These are phyloP conservation scores for Pseudopyrenochaeta lycopersici DNA, from an alignment of 2,329 filamentous ascomycete species.

Conservation along the genomic window DNA sequence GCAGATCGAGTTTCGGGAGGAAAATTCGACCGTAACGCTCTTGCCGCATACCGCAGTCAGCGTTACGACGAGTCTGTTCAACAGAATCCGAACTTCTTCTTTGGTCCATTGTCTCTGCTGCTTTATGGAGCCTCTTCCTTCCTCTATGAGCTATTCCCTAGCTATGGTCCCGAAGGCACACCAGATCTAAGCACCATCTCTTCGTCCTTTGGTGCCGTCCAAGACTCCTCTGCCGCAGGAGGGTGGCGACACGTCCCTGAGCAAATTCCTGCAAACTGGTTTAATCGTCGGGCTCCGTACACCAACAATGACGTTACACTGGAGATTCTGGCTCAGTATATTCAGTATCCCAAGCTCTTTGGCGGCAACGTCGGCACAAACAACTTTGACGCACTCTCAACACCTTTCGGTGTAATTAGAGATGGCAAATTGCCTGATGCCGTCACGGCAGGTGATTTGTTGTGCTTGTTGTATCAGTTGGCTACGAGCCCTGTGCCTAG, in stretches of 20 bases:
- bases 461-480: constrained; percentile 57
- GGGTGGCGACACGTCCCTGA: constrained; percentile 50
- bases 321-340: constrained; percentile 55
- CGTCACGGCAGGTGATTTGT: constrained; percentile 34
- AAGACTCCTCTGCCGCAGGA: constrained; percentile 45
- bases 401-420: constrained; percentile 48
- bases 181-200: constrained; percentile 28
- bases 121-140: constrained; percentile 55
- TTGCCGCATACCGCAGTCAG: constrained; percentile 51
- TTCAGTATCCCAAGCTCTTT: constrained; percentile 54
- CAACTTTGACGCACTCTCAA: constrained; percentile 49
- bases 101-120: constrained; percentile 52
- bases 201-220: constrained; percentile 53
- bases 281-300: constrained; percentile 44
- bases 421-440: constrained; percentile 48
- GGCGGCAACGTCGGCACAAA: constrained; percentile 53
- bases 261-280: constrained; percentile 55
- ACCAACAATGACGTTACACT: constrained; percentile 44
- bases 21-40: constrained; percentile 49
- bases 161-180: constrained; percentile 29
- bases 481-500: constrained; percentile 49
- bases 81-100: constrained; percentile 55
- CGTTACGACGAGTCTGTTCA: constrained; percentile 51
- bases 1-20: constrained; percentile 36
- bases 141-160: constrained; percentile 55